Percentiles rank a stretch among this genome's conserved stretches.
phyloP scores from a whole-genome alignment of 345 rosid genomes.

The Hypericum perforatum region DNA sequence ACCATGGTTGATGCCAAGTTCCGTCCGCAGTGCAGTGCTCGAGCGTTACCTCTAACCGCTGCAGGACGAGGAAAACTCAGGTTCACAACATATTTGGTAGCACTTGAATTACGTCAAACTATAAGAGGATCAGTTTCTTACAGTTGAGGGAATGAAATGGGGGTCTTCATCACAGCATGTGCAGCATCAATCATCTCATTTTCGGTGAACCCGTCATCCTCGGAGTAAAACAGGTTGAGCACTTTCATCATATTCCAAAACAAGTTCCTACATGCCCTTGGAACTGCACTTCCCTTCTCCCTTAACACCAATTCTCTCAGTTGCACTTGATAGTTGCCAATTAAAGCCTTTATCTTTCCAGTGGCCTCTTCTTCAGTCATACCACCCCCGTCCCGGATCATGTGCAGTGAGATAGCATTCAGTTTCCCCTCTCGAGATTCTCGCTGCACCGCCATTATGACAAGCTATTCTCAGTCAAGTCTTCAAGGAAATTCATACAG shows the following conservation, averaged over 20 bases:
- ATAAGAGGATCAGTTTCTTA: no score
- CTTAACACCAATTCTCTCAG: slow-evolving; percentile 43
- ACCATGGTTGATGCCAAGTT: no score
- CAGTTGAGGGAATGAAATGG: slow-evolving; percentile 15
- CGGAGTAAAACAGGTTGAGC: slow-evolving; percentile 55
- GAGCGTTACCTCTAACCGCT: no score
- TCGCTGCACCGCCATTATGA: slow-evolving; percentile 33
- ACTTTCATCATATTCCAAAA: slow-evolving; percentile 75
- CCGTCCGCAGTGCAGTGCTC: no score
- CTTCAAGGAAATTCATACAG: not conserved
- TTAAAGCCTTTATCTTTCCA: slow-evolving; percentile 22
- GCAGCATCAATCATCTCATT: slow-evolving; percentile 39
- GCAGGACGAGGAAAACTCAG: no score
- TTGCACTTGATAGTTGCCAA: slow-evolving; percentile 30
- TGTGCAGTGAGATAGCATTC: slow-evolving; percentile 47
- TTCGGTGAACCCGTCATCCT: slow-evolving; percentile 69
- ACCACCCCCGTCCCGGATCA: slow-evolving; percentile 24
- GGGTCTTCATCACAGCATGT: slow-evolving; percentile 35
- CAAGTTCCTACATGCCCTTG: slow-evolving; percentile 60
- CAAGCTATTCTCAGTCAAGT: not conserved
- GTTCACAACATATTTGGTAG: no score
- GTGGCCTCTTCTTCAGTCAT: slow-evolving; percentile 33
- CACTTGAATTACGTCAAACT: no score
- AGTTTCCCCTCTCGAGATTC: slow-evolving; percentile 42
- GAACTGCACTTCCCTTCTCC: slow-evolving; percentile 42